Conservation (phyloP, 163 green algal species). For the Trebouxia gelatinosa region DNA sequence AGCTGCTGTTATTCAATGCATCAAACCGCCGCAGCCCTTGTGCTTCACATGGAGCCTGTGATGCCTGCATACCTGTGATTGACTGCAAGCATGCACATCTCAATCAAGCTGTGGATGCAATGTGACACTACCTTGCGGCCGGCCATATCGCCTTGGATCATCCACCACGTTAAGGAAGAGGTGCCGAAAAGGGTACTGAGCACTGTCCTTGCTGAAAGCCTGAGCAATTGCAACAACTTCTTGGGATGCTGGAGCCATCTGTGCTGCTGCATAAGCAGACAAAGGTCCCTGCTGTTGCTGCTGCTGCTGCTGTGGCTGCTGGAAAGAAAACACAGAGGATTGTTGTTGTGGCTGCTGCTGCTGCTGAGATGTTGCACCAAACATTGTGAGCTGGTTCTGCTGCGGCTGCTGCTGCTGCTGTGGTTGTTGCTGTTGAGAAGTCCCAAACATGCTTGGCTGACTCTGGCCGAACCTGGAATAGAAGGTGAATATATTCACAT, state of each 20-base stretch:
- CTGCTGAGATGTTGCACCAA: slow-evolving; percentile 7
- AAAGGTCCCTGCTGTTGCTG: background rate
- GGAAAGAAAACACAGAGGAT: background rate
- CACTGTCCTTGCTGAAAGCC: slow-evolving; percentile 6
- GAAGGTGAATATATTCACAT: too few relatives aligned
- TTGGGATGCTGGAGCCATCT: slow-evolving; percentile 7
- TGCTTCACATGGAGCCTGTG: background rate
- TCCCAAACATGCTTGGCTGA: too few relatives aligned
- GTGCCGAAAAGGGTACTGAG: background rate
- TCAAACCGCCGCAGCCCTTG: too few relatives aligned
- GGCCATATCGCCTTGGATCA: background rate
- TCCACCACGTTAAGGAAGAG: slow-evolving; percentile 7
- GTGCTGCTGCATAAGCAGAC: background rate
- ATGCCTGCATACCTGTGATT: background rate
- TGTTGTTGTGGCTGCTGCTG: slow-evolving; percentile 19
- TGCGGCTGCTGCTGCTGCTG: slow-evolving; percentile 24
- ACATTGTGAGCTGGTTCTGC: slow-evolving; percentile 22
- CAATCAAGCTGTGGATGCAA: background rate
- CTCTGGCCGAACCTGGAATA: too few relatives aligned
- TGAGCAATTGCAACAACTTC: background rate
- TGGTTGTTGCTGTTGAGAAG: too few relatives aligned
- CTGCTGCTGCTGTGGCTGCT: background rate
- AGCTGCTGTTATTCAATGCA: too few relatives aligned
- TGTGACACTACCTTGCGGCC: background rate
- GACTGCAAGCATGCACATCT: background rate